Evolutionary conservation across 208 protist species (phyloP).

Genomic region (Leptomonas pyrrhocoris): DNA sequence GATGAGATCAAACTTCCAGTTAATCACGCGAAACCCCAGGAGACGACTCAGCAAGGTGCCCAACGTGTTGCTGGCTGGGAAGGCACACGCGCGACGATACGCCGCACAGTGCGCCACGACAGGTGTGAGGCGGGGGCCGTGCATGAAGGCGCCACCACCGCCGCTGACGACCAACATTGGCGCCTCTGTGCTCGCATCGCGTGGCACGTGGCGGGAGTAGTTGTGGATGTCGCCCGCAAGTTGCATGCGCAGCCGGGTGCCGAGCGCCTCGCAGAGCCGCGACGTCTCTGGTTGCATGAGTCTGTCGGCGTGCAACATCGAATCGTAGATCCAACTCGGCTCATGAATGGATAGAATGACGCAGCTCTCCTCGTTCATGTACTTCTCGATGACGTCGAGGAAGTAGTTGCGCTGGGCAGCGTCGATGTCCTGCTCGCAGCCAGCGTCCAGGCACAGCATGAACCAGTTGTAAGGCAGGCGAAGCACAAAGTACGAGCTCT

Average conservation of each 20-base stretch:
- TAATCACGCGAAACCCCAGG: slow-evolving; percentile 74
- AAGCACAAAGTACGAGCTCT: slow-evolving; percentile 81
- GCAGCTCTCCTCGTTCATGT: slow-evolving; percentile 63
- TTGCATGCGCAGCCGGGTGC: slow-evolving; percentile 58
- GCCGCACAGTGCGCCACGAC: slow-evolving; percentile 58
- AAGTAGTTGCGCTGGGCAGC: slow-evolving; percentile 87
- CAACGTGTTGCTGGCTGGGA: slow-evolving; percentile 58
- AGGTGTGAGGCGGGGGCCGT: slow-evolving; percentile 48
- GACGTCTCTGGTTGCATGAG: slow-evolving; percentile 55
- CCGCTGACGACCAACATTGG: slow-evolving; percentile 73
- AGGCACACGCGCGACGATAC: slow-evolving; percentile 60
- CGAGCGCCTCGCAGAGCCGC: slow-evolving; percentile 49
- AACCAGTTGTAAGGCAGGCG: slow-evolving; percentile 86
- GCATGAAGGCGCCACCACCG: slow-evolving; percentile 81
- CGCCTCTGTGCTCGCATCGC: slow-evolving; percentile 49
- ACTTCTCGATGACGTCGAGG: slow-evolving; percentile 59
- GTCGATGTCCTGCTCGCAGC: slow-evolving; percentile 78
- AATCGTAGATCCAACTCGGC: slow-evolving; percentile 81
- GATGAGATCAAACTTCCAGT: slow-evolving; percentile 90
- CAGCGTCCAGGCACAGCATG: slow-evolving; percentile 83
- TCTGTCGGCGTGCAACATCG: slow-evolving; percentile 32
- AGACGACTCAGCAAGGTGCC: slow-evolving; percentile 57
- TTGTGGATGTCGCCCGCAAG: slow-evolving; percentile 82
- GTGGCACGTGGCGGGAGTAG: slow-evolving; percentile 79
- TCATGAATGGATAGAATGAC: slow-evolving; percentile 68